A percentile compares a stretch with the other conserved stretches of the same genome.
Conservation (phyloP, 768 basidiomycete species). For the Agrocybe praecox region DNA sequence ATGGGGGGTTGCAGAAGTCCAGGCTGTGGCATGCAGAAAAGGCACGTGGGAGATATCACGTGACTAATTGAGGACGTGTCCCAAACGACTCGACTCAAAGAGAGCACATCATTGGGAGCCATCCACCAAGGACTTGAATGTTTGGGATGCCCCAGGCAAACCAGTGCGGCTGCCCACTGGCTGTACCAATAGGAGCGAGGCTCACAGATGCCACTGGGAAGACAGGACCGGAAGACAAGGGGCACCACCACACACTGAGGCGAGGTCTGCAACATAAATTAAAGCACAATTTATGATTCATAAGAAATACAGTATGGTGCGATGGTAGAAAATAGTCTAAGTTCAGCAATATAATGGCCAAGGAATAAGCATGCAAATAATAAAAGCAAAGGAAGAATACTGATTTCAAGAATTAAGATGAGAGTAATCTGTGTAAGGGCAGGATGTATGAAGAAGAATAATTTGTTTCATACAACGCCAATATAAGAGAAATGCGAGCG, state of each 20-base stretch:
- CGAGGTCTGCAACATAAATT: background rate
- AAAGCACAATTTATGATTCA: too few species aligned
- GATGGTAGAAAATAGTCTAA: too few species aligned
- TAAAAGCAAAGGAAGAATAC: background rate
- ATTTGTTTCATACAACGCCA: constrained; percentile 28
- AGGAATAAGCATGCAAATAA: too few species aligned
- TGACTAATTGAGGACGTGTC: background rate
- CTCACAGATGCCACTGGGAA: background rate
- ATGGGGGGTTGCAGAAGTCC: background rate
- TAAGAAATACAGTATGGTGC: too few species aligned
- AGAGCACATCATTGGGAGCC: background rate
- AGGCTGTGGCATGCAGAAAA: background rate
- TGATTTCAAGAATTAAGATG: background rate
- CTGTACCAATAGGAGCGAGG: constrained; percentile 5
- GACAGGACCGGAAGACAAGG: background rate
- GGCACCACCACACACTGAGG: background rate
- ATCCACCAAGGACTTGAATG: background rate
- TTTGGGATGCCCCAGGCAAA: constrained; percentile 24
- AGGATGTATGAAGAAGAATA: constrained; percentile 13
- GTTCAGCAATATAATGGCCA: too few species aligned
- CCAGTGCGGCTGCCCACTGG: constrained; percentile 3
- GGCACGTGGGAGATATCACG: background rate
- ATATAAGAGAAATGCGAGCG: constrained; percentile 34
- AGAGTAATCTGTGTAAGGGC: constrained; percentile 10
- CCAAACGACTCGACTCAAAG: background rate